Evolutionary conservation across 139 green algal genomes (phyloP), one percentile per base, ranked within the genome.

Genomic region (Chlorella vulgaris): DNA sequence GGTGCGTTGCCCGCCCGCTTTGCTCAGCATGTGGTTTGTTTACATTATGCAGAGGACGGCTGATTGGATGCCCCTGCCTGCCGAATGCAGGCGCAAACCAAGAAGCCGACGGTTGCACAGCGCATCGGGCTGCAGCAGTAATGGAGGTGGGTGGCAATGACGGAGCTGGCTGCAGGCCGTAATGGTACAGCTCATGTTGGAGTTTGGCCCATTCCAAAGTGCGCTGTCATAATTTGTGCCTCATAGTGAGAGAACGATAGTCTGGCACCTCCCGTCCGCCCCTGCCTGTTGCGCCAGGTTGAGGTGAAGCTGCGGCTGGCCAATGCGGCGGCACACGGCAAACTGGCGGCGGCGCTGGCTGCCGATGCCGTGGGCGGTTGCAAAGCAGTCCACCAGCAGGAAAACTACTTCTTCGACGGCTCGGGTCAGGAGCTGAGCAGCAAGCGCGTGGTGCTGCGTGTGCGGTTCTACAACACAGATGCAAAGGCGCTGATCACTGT

Each of bases 371-470:
- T 15, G 47, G n/a, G n/a, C n/a, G n/a, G n/a, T n/a, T n/a, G n/a
- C n/a, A 58, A 58, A 15, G 85, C 74, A 19, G 89, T 83, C 22
- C 79, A 95, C 62, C 50, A 88, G 55, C 91, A 67, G 85, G 95
- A 98, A 66, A 99, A 99, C 88, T 94, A 90, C 81, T 99, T 99
- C 78, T 99, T 98, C 60, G 96, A 99, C 70, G 94, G 96, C n/a
- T 60, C 83, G 4, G 71, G 87, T 0, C 36, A 85, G 28, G 94
- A 99, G 90, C 91, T 99, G 18, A 92, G 89, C 80, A 73, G 61
- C 13, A 55, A 84, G 38, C 87, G 86, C 0, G 83, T 90, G 31
- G 91, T 98, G 53, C 87, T 98, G 74, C 89, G 95, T 6, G 62
- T 96, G 31, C 86, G 95, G n/a, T 97, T 98, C 74, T 98, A 96